Conservation (phyloP, 2,329 filamentous ascomycete genomes). For the Aspergillus hiratsukae region DNA sequence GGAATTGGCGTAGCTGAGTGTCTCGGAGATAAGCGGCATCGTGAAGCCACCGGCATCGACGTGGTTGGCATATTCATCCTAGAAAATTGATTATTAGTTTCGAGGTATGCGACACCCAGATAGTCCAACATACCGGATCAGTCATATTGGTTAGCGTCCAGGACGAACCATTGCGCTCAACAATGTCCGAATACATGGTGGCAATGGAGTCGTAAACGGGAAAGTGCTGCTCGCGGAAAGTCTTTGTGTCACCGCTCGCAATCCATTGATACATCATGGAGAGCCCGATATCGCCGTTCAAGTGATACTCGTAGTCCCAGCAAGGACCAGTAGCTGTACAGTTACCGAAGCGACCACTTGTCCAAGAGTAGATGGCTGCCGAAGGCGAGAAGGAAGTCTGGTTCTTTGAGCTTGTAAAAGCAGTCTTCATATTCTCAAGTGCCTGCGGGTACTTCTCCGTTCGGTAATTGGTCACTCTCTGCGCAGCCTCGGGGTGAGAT, state of each 20-base stretch:
- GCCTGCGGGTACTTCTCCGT: slow-evolving; percentile 57
- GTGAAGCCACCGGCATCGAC: slow-evolving; percentile 67
- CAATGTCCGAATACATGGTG: slow-evolving; percentile 56
- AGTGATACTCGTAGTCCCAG: slow-evolving; percentile 68
- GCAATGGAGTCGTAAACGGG: slow-evolving; percentile 63
- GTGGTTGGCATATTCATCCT: slow-evolving; percentile 65
- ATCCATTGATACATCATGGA: slow-evolving; percentile 59
- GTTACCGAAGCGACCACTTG: slow-evolving; percentile 62
- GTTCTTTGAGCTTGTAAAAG: slow-evolving; percentile 57
- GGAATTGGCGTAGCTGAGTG: slow-evolving; percentile 53
- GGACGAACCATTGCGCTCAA: slow-evolving; percentile 56
- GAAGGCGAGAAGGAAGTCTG: slow-evolving; percentile 53
- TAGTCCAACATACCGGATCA: slow-evolving; percentile 53
- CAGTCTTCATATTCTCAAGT: slow-evolving; percentile 53
- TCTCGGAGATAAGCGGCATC: slow-evolving; percentile 55
- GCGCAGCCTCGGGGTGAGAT: slow-evolving; percentile 57
- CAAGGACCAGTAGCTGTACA: slow-evolving; percentile 62
- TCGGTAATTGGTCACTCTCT: slow-evolving; percentile 62
- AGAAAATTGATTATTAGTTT: slow-evolving; percentile 1
- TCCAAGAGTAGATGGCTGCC: slow-evolving; percentile 65
- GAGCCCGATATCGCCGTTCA: slow-evolving; percentile 66
- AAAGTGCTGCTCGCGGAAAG: slow-evolving; percentile 53
- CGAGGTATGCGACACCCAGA: neutral
- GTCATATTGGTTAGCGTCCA: slow-evolving; percentile 61
- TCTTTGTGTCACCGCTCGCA: slow-evolving; percentile 54